Evolutionary conservation across 345 rosid genomes (phyloP).

Genomic region (Citrus trifoliata): DNA sequence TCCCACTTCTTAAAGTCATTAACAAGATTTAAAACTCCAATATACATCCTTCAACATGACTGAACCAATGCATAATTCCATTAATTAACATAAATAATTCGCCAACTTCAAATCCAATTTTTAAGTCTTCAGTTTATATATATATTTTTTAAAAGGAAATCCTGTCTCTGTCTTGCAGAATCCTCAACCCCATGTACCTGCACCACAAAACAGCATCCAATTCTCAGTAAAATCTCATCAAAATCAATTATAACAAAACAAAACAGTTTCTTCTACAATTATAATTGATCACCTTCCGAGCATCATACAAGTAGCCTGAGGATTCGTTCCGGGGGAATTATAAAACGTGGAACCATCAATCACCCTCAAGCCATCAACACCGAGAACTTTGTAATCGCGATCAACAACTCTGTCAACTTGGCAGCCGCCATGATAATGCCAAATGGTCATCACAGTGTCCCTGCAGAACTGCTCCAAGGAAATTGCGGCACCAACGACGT

Average conservation of each 20-base stretch:
- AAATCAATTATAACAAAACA: not conserved
- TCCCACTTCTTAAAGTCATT: not conserved
- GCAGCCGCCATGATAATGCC: conserved; percentile 82
- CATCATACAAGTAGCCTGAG: conserved; percentile 82
- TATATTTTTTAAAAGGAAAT: not conserved
- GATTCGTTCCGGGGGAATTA: conserved; percentile 62
- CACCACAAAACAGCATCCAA: not conserved
- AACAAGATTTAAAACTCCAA: not conserved
- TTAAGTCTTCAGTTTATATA: not conserved
- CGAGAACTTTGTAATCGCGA: conserved; percentile 47
- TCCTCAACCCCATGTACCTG: conserved; percentile 52
- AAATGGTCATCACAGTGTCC: conserved; percentile 62
- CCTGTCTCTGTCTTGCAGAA: conserved; percentile 15
- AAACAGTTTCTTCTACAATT: not conserved
- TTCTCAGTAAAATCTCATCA: not conserved
- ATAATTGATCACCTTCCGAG: conserved; percentile 54
- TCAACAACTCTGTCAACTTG: conserved; percentile 62
- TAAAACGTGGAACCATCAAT: conserved; percentile 63
- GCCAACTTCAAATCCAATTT: not conserved
- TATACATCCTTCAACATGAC: not conserved
- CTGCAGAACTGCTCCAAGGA: conserved; percentile 60
- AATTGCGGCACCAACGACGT: conserved; percentile 16
- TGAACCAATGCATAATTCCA: not conserved
- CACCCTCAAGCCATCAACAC: conserved; percentile 50
- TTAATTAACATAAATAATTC: not conserved